Evolutionary conservation across 164 flowering plant genomes (phyloP).

Genomic region (Annona squamosa): DNA sequence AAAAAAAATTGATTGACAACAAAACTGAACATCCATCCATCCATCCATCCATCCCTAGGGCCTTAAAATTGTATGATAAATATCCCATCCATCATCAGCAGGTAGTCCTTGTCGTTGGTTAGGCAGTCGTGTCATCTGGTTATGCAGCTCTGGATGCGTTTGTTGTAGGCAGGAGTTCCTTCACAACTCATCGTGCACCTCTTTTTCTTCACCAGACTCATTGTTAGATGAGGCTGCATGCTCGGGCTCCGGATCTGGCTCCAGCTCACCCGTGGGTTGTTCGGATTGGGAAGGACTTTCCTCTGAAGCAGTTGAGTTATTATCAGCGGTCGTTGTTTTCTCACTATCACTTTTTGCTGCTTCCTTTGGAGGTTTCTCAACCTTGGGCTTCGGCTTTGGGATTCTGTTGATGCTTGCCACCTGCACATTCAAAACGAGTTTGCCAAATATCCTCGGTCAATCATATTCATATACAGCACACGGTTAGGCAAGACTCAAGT

Average conservation of each 20-base stretch:
- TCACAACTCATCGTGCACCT: constrained; percentile 26
- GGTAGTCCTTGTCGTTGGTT: background rate
- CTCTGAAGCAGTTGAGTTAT: constrained; percentile 15
- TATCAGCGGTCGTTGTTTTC: constrained; percentile 5
- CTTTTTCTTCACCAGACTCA: background rate
- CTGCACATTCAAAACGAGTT: constrained; percentile 23
- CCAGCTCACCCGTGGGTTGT: constrained; percentile 12
- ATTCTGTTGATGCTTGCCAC: constrained; percentile 62
- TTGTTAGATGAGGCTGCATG: background rate
- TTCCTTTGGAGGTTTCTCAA: constrained; percentile 65
- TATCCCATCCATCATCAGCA: background rate
- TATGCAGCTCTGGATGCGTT: background rate
- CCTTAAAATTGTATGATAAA: background rate
- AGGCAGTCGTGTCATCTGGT: background rate
- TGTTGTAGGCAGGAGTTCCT: background rate
- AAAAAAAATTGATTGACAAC: background rate
- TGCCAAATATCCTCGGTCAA: no score
- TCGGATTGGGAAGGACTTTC: constrained; percentile 16
- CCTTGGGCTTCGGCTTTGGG: constrained; percentile 93
- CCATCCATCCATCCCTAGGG: background rate
- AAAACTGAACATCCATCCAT: background rate
- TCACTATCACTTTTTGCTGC: constrained; percentile 35
- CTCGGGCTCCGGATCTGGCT: constrained; percentile 4
- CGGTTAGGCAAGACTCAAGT: no score
- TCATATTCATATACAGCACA: no score